Percentiles rank a stretch among this genome's conserved stretches.
Evolutionary conservation across 495 filamentous ascomycete species (phyloP).

Genomic region (Neurospora sp.): DNA sequence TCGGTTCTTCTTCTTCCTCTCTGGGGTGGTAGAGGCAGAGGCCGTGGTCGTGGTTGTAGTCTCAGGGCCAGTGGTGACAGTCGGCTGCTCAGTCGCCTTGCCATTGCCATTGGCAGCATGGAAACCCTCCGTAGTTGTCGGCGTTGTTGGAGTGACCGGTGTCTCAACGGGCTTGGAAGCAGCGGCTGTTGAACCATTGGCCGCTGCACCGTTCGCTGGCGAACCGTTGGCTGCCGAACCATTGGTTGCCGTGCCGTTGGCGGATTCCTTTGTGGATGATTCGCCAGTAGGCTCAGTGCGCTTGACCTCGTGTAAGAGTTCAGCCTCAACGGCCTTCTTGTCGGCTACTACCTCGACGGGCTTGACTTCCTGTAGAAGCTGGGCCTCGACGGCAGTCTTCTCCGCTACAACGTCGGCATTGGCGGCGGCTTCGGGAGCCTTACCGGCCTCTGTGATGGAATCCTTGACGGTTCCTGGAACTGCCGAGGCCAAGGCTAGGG

Average conservation of each 20-base stretch:
- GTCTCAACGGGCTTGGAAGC: constrained; percentile 3
- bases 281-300: constrained; percentile 9
- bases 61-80: constrained; percentile 13
- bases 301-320: constrained; percentile 34
- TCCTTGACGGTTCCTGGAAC: constrained; percentile 67
- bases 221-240: not conserved
- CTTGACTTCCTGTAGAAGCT: constrained; percentile 46
- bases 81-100: constrained; percentile 12
- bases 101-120: not conserved
- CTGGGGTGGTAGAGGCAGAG: constrained; percentile 20
- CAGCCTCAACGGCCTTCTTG: constrained; percentile 63
- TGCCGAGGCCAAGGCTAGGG: constrained; percentile 31
- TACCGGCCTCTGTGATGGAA: constrained; percentile 55
- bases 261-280: constrained; percentile 8
- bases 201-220: not conserved
- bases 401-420: constrained; percentile 59
- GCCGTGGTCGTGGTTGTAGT: constrained; percentile 22
- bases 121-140: not conserved
- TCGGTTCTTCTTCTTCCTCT: constrained; percentile 51
- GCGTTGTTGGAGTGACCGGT: not conserved
- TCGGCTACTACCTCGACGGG: constrained; percentile 49
- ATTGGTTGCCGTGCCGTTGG: not conserved
- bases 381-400: constrained; percentile 68
- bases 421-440: constrained; percentile 60
- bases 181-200: not conserved